Percentiles rank a stretch among this genome's conserved stretches.
phyloP scores from a whole-genome alignment of 257 asterid genomes.

The Nicotiana tabacum region DNA sequence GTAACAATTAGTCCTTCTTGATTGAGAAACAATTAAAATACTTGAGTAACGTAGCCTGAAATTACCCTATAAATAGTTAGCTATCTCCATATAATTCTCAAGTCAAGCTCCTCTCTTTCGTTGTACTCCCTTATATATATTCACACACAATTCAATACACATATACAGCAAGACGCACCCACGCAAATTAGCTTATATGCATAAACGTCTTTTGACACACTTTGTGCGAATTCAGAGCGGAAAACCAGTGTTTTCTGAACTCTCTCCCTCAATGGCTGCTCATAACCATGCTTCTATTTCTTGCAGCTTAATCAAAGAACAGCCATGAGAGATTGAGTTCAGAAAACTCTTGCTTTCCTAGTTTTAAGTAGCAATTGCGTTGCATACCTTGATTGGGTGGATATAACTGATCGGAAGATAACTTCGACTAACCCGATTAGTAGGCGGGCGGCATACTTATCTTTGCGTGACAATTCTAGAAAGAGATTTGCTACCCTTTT shows the following conservation, averaged over 20 bases:
- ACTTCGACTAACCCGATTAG: no score
- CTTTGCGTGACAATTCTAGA: no score
- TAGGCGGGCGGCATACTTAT: no score
- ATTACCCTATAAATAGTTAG: background rate
- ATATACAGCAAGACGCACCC: background rate
- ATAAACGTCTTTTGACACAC: background rate
- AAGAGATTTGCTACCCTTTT: no score
- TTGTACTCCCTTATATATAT: background rate
- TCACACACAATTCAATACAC: background rate
- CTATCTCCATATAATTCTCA: background rate
- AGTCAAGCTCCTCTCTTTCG: background rate
- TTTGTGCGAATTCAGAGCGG: background rate
- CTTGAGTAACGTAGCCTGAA: background rate
- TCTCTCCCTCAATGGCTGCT: constrained; percentile 39
- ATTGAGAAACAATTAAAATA: background rate
- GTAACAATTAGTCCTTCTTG: background rate
- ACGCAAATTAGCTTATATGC: background rate
- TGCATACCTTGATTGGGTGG: no score
- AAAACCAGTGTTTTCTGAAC: constrained; percentile 28
- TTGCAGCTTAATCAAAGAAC: background rate
- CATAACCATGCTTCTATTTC: background rate
- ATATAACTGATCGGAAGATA: no score
- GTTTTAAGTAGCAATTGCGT: background rate
- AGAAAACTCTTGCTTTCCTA: constrained; percentile 11
- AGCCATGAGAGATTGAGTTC: constrained; percentile 9